Evolutionary conservation across 192 early-diverging fungal genomes (phyloP), one percentile per base, ranked within the genome.

Genomic region (Obelidium mucronatum): DNA sequence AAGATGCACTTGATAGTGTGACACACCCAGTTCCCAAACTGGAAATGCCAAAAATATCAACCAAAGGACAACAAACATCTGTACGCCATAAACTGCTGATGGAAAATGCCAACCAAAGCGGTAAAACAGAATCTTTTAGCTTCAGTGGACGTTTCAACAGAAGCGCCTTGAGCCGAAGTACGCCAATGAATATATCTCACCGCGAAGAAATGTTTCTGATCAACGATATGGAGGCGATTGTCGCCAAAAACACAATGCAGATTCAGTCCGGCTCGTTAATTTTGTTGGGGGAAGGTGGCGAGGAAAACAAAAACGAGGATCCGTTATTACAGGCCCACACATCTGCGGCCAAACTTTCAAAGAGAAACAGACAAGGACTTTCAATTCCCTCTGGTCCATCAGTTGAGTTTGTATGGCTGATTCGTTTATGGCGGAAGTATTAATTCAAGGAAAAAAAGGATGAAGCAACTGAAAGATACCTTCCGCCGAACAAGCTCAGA

Each of bases 1-100:
- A 77, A 59, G 77, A 85, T 28, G 81, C 76, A 6, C 39, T 85
- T 19, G 84, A 85, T 31, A 59, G 65, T 33, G 66, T 82, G n/a
- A 81, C 75, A 2, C 84, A 82, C 40, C 71, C 84, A 0, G 67
- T 40, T 2, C 81, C 81, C n/a, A 62, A 36, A 2, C 70, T 85
- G 34, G 60, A 79, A 17, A 51, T 75, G 6, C 81, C 81, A 2
- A 76, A 60, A 30, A 52, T 81, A 19, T 44, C 73, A 6, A 2
- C 30, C 0, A 82, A 82, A 65, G 73, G 75, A 31, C 74, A 81
- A 8, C 30, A 67, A 48, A 75, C 44, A 2, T 51, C 64, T 24
- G 56, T 72, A 11, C 52, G 56, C 2, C 69, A 72, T 15, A 72
- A 72, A 39, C 52, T 72, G 24, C 15, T 72, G 22, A n/a, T 35